These are phyloP conservation scores for Eucalyptus virginea DNA, from an alignment of 345 rosid species.

Conservation along the genomic window DNA sequence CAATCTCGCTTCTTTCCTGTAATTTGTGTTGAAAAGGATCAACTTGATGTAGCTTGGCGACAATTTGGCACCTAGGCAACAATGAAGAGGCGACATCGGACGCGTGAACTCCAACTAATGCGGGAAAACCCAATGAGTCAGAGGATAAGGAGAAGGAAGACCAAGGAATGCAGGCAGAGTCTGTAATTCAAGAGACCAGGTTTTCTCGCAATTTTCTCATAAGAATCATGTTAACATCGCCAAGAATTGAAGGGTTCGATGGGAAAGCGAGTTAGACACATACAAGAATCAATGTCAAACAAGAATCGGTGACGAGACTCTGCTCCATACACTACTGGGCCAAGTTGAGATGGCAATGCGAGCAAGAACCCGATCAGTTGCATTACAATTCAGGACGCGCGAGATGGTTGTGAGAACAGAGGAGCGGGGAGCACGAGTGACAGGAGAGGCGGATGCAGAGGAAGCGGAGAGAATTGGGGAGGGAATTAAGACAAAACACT, in stretches of 20 bases:
- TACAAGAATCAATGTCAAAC: background rate
- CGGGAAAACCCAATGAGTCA: background rate
- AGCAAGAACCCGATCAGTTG: background rate
- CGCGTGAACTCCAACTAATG: background rate
- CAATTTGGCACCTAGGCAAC: background rate
- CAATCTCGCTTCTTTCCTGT: conserved; percentile 2
- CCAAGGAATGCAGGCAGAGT: background rate
- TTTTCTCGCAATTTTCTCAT: background rate
- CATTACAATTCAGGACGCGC: background rate
- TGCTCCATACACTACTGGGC: background rate
- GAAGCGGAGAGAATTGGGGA: background rate
- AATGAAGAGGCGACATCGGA: background rate
- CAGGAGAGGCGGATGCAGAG: background rate
- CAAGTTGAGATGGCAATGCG: background rate
- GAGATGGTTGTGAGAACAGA: background rate
- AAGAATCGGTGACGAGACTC: no score
- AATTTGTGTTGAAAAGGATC: background rate
- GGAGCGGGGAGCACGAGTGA: background rate
- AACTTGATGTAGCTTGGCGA: background rate
- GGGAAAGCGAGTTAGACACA: background rate
- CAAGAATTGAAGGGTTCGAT: background rate
- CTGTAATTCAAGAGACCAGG: background rate
- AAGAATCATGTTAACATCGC: background rate
- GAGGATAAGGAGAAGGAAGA: background rate
- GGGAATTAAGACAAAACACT: background rate